Conservation (phyloP, 1,284 basidiomycete species). For the Vanrija sp. region DNA sequence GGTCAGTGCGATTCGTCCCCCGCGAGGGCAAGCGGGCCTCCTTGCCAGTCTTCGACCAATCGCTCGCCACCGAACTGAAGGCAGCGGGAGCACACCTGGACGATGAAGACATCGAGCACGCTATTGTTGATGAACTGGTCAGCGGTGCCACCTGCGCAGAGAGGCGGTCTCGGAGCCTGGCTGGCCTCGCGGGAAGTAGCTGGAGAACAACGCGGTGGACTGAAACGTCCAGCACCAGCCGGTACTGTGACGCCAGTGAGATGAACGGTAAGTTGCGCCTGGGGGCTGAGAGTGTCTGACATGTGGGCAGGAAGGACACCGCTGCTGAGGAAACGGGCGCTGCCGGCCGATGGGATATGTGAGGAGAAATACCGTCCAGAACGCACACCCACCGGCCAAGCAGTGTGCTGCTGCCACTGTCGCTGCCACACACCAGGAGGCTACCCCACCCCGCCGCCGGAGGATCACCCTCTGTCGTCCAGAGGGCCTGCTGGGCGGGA, state of each 20-base stretch:
- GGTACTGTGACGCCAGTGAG: not conserved
- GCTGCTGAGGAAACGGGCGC: too few relatives aligned
- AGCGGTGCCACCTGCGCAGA: constrained; percentile 46
- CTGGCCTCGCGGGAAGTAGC: constrained; percentile 50
- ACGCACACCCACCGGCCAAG: too few relatives aligned
- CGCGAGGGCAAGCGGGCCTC: constrained; percentile 54
- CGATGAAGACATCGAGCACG: constrained; percentile 3
- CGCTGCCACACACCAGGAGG: too few relatives aligned
- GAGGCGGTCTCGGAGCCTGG: constrained; percentile 41
- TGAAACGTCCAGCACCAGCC: constrained; percentile 19
- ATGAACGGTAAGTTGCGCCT: too few relatives aligned
- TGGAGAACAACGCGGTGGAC: constrained; percentile 47
- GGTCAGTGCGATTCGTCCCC: constrained; percentile 64
- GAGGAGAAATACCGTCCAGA: too few relatives aligned
- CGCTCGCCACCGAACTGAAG: not conserved
- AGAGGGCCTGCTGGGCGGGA: too few relatives aligned
- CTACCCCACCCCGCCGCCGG: too few relatives aligned
- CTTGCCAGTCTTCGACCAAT: constrained; percentile 45
- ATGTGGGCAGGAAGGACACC: too few relatives aligned
- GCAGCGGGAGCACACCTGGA: not conserved
- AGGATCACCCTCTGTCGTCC: too few relatives aligned
- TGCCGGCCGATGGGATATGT: too few relatives aligned
- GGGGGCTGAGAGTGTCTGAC: too few relatives aligned
- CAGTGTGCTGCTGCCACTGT: too few relatives aligned
- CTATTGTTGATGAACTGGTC: constrained; percentile 65